Conservation (phyloP, 2,329 filamentous ascomycete species). For the Cadophora malorum region DNA sequence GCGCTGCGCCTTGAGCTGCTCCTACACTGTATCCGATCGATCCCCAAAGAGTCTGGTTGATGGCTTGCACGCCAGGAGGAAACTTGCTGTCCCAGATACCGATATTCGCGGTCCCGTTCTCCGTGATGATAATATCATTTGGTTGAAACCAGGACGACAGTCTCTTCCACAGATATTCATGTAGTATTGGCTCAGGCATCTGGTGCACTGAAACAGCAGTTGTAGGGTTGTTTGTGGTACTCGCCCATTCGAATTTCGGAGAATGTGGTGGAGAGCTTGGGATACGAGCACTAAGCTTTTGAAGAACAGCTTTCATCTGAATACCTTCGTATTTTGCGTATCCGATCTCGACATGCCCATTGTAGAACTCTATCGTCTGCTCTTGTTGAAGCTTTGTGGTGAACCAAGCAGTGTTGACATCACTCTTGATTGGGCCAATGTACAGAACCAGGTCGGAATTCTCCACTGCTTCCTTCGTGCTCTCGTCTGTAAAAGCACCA, state of each 20-base stretch:
- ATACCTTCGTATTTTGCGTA: conserved; percentile 74
- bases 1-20: conserved; percentile 68
- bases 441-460: conserved; percentile 70
- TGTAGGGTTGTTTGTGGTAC: conserved; percentile 53
- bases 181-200: conserved; percentile 56
- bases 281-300: conserved; percentile 56
- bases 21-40: conserved; percentile 68
- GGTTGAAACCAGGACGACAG: conserved; percentile 72
- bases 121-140: conserved; percentile 79
- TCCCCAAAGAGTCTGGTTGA: conserved; percentile 77
- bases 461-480: conserved; percentile 67
- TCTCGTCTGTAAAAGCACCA: conserved; percentile 71
- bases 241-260: conserved; percentile 57
- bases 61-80: conserved; percentile 72
- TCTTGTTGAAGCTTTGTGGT: conserved; percentile 76
- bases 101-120: conserved; percentile 86
- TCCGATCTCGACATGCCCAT: conserved; percentile 70
- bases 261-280: conserved; percentile 43
- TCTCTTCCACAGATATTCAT: conserved; percentile 76
- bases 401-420: conserved; percentile 62
- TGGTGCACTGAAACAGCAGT: conserved; percentile 50
- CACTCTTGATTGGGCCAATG: conserved; percentile 63
- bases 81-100: conserved; percentile 84
- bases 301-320: conserved; percentile 76
- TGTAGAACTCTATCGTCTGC: conserved; percentile 79